These are phyloP conservation scores for Chrysochromulina tobinii DNA, from an alignment of 78 protist species.

Conservation along the genomic window DNA sequence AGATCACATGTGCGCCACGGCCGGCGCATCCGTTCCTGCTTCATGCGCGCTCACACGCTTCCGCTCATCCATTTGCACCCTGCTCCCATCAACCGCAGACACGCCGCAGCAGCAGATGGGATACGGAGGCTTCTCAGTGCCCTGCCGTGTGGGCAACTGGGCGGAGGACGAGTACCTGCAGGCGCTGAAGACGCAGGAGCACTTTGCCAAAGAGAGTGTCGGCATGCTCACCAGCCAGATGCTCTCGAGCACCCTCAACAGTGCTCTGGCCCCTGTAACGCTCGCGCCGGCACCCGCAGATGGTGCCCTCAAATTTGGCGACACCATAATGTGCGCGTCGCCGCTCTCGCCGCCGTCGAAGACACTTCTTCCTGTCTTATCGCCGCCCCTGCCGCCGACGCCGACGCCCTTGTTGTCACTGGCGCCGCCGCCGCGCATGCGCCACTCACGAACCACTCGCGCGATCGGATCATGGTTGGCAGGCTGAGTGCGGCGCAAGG, in stretches of 20 bases:
- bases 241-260: neutral
- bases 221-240: neutral
- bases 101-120: conserved; percentile 18
- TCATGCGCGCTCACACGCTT: too few species aligned
- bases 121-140: neutral
- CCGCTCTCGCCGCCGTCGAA: too few species aligned
- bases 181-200: neutral
- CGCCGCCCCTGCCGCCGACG: too few species aligned
- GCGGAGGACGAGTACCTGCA: neutral
- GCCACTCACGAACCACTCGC: too few species aligned
- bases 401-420: too few species aligned
- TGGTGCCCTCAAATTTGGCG: neutral
- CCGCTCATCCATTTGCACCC: too few species aligned
- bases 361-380: too few species aligned
- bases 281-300: neutral
- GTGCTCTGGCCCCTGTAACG: neutral
- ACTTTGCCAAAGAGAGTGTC: neutral
- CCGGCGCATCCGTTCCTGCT: too few species aligned
- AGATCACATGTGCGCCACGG: too few species aligned
- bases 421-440: too few species aligned
- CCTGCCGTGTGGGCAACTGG: conserved; percentile 10
- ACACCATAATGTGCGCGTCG: neutral
- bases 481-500: neutral
- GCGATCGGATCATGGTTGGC: too few species aligned
- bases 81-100: neutral